Conservation (phyloP, 2,329 filamentous ascomycete species). For the Ciborinia camelliae region DNA sequence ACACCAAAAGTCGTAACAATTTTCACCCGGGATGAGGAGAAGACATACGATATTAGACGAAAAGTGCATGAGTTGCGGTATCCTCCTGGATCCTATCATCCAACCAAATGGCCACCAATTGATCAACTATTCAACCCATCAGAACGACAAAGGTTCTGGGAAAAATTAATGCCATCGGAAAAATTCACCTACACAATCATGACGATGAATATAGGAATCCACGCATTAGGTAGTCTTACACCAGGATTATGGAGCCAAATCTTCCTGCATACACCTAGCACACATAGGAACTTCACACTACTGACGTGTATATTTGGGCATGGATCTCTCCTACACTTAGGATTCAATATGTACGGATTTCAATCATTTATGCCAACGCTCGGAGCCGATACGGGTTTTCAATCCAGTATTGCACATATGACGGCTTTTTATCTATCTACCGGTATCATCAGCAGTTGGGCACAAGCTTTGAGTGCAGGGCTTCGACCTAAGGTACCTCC, state of each 20-base stretch:
- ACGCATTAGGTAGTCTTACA: neutral
- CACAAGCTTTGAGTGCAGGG: slow-evolving; percentile 5
- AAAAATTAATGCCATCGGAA: neutral
- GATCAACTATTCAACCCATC: neutral
- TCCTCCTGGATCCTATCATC: neutral
- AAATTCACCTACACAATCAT: slow-evolving; percentile 10
- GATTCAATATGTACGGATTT: slow-evolving; percentile 13
- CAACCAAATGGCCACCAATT: slow-evolving; percentile 1
- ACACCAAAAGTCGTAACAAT: neutral
- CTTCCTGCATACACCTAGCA: neutral
- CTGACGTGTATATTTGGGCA: slow-evolving; percentile 12
- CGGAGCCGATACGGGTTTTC: neutral
- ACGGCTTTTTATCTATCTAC: slow-evolving; percentile 11
- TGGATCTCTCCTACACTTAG: neutral
- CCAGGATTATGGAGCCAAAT: slow-evolving; percentile 2
- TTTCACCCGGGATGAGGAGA: neutral
- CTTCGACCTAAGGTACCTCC: neutral
- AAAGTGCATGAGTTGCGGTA: slow-evolving; percentile 3
- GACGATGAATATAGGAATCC: neutral
- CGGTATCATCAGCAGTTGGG: slow-evolving; percentile 8
- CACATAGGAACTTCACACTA: slow-evolving; percentile 3
- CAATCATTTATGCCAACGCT: slow-evolving; percentile 9
- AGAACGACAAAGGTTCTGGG: slow-evolving; percentile 3
- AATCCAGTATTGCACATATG: slow-evolving; percentile 10
- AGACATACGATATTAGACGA: slow-evolving; percentile 1